phyloP scores from a whole-genome alignment of 2,329 filamentous ascomycete species.

The Clonostachys solani region DNA sequence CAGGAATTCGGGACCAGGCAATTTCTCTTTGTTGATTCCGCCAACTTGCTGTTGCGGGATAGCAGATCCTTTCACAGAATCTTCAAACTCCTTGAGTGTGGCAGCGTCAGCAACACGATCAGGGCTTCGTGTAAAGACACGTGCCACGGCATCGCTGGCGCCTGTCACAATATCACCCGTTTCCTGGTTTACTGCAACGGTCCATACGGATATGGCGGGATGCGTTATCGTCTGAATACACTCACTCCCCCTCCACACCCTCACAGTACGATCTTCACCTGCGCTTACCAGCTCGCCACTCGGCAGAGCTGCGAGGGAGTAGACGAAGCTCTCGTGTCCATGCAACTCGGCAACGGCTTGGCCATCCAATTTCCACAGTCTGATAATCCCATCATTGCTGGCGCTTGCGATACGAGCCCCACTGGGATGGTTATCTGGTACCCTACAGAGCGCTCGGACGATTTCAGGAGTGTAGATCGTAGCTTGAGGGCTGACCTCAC shows the following conservation, averaged over 20 bases:
- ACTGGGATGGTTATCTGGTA: constrained; percentile 72
- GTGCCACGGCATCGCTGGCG: constrained; percentile 80
- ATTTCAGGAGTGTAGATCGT: constrained; percentile 70
- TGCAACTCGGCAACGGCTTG: constrained; percentile 71
- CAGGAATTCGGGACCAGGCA: constrained; percentile 86
- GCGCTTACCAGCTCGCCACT: constrained; percentile 86
- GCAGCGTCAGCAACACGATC: constrained; percentile 67
- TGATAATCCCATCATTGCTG: constrained; percentile 85
- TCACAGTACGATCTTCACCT: constrained; percentile 89
- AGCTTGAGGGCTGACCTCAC: constrained; percentile 45
- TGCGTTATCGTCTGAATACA: constrained; percentile 96
- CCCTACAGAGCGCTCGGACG: constrained; percentile 79
- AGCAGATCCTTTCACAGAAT: constrained; percentile 74
- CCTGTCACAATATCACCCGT: constrained; percentile 93
- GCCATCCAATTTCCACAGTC: constrained; percentile 81
- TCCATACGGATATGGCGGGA: constrained; percentile 95
- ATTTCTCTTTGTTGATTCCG: constrained; percentile 83
- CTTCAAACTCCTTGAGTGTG: constrained; percentile 70
- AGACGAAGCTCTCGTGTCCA: constrained; percentile 94
- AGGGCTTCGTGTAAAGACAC: constrained; percentile 73
- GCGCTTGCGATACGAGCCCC: constrained; percentile 93
- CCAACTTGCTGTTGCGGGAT: constrained; percentile 85
- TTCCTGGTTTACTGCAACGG: constrained; percentile 74
- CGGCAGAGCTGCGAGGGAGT: constrained; percentile 73
- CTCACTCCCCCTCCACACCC: constrained; percentile 77